Evolutionary conservation across 2,329 filamentous ascomycete genomes (phyloP).

Genomic region (Elsinoe necatrix): DNA sequence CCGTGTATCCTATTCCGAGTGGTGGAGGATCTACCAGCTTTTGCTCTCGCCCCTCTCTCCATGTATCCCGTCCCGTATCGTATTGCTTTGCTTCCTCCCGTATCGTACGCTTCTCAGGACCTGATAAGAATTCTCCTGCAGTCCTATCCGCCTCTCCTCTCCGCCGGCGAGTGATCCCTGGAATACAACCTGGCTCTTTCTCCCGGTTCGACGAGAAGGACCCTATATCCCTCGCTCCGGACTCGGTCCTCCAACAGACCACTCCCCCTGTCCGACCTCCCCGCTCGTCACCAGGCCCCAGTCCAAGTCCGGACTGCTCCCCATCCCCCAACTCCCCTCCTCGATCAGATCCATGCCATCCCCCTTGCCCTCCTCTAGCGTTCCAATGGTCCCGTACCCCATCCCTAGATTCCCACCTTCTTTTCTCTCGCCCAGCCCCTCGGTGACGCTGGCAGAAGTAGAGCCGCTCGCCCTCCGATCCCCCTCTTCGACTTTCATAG

Average conservation of each 20-base stretch:
- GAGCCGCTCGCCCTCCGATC: neutral
- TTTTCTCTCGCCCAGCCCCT: neutral
- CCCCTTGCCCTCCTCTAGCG: neutral
- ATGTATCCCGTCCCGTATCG: no score
- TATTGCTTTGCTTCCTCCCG: no score
- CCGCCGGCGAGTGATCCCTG: no score
- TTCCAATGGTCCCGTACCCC: neutral
- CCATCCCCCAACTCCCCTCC: conserved; percentile 8
- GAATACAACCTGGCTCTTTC: neutral
- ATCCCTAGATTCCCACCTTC: neutral
- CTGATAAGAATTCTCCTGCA: no score
- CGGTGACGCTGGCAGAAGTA: neutral
- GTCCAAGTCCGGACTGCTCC: conserved; percentile 19
- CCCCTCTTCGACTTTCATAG: conserved; percentile 27
- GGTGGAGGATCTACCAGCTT: no score
- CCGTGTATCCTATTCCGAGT: no score
- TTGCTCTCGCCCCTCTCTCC: no score
- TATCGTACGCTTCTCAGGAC: no score
- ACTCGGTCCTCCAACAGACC: neutral
- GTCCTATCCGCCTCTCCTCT: no score
- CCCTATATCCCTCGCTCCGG: neutral
- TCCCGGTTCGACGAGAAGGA: neutral
- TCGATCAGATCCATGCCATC: neutral
- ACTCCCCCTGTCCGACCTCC: conserved; percentile 12
- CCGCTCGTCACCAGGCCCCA: conserved; percentile 4